These are phyloP conservation scores for Coix lacrymajobi DNA, from an alignment of 176 grass and related monocot genomes.

Conservation along the genomic window DNA sequence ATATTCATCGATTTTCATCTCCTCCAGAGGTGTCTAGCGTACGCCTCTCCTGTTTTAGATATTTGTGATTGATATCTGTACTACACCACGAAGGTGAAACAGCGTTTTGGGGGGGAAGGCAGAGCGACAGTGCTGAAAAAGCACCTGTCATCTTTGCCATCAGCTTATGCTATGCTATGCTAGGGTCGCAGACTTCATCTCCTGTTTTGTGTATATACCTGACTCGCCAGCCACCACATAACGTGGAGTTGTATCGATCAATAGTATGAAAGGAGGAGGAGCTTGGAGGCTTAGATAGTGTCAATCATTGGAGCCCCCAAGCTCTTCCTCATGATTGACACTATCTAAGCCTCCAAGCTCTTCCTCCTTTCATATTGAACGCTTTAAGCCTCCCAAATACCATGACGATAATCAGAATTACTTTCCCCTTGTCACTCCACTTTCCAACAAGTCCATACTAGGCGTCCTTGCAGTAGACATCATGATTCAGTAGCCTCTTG, in stretches of 20 bases:
- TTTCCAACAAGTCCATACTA: constrained; percentile 62
- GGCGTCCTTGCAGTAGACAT: constrained; percentile 56
- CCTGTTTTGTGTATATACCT: not conserved
- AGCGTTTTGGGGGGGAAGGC: not conserved
- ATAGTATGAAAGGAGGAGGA: not conserved
- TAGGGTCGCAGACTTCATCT: too few relatives aligned
- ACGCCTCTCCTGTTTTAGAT: not conserved
- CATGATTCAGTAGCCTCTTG: constrained; percentile 38
- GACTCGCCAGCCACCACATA: not conserved
- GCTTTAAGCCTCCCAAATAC: constrained; percentile 77
- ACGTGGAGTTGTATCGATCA: not conserved
- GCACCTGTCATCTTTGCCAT: not conserved
- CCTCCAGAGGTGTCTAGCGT: not conserved
- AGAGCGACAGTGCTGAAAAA: not conserved
- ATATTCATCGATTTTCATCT: not conserved
- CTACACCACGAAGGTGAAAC: not conserved
- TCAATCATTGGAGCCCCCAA: constrained; percentile 44
- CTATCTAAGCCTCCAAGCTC: constrained; percentile 67
- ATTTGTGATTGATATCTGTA: not conserved
- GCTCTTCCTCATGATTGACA: constrained; percentile 39
- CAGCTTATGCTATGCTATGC: not conserved
- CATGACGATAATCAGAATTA: constrained; percentile 68
- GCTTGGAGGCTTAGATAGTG: not conserved
- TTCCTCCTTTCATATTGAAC: constrained; percentile 57
- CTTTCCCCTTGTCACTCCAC: constrained; percentile 71